phyloP scores from a whole-genome alignment of 805 yeast species.

The baker's yeast (Saccharomyces cerevisiae) region DNA sequence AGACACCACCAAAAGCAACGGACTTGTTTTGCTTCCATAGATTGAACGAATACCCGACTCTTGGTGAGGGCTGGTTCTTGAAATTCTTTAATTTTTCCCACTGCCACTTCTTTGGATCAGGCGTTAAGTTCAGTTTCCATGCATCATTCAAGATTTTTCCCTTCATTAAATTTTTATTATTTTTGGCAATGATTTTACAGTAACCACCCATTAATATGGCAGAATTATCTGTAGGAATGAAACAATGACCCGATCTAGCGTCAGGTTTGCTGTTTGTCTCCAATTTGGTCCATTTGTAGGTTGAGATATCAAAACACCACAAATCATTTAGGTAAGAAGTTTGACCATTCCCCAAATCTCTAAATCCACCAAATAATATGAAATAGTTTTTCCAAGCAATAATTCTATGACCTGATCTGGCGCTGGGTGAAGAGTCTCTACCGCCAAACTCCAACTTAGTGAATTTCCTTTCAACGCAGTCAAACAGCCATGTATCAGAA shows the following conservation, averaged over 20 bases:
- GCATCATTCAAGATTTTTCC: conserved; percentile 83
- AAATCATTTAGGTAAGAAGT: conserved; percentile 78
- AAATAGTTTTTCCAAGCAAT: conserved; percentile 87
- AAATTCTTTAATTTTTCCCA: conserved; percentile 89
- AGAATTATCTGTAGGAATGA: conserved; percentile 73
- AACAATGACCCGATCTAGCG: conserved; percentile 87
- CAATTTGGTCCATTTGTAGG: conserved; percentile 84
- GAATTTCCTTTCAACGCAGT: conserved; percentile 82
- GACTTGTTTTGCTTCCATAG: conserved; percentile 81
- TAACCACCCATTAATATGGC: conserved; percentile 89
- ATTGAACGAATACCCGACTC: conserved; percentile 91
- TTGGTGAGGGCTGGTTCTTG: conserved; percentile 82
- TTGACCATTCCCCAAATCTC: conserved; percentile 68
- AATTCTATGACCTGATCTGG: conserved; percentile 89
- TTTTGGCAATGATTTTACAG: conserved; percentile 66
- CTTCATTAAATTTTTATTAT: conserved; percentile 77
- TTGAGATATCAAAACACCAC: conserved; percentile 88
- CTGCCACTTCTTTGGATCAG: conserved; percentile 60
- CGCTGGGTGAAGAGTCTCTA: conserved; percentile 62
- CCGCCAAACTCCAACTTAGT: conserved; percentile 53
- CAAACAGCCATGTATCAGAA: conserved; percentile 93
- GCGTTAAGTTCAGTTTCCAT: conserved; percentile 82
- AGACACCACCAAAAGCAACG: conserved; percentile 89
- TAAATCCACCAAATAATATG: conserved; percentile 82
- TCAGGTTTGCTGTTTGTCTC: conserved; percentile 88